phyloP scores from a whole-genome alignment of 805 yeast genomes.

The Saturnispora diversa region DNA sequence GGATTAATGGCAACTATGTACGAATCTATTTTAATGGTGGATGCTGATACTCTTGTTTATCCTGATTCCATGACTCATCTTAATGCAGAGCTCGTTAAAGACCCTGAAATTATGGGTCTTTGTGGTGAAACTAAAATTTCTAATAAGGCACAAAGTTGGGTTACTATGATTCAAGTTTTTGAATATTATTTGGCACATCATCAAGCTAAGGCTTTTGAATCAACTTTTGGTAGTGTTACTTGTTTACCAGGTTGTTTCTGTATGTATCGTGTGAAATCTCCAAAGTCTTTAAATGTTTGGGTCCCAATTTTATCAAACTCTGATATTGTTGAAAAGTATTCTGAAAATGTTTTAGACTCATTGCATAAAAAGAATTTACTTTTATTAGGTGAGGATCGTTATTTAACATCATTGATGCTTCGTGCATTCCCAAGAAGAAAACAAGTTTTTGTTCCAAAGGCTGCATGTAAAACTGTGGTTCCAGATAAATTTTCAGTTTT shows the following conservation, averaged over 20 bases:
- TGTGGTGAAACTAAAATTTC: constrained; percentile 94
- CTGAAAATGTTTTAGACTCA: constrained; percentile 77
- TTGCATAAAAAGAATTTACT: constrained; percentile 81
- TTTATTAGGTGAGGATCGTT: constrained; percentile 86
- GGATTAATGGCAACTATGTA: constrained; percentile 79
- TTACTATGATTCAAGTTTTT: constrained; percentile 86
- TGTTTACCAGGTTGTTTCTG: constrained; percentile 95
- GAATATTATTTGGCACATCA: constrained; percentile 92
- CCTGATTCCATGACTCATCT: constrained; percentile 86
- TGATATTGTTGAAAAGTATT: constrained; percentile 84
- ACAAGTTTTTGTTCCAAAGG: constrained; percentile 80
- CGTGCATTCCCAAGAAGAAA: constrained; percentile 84
- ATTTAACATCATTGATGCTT: constrained; percentile 75
- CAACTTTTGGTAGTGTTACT: constrained; percentile 91
- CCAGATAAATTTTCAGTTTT: constrained; percentile 74
- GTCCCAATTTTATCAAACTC: constrained; percentile 91
- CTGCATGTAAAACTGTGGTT: constrained; percentile 87
- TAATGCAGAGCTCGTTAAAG: constrained; percentile 82
- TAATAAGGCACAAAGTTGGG: constrained; percentile 78
- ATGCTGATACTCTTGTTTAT: constrained; percentile 84
- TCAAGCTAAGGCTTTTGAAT: constrained; percentile 88
- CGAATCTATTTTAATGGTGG: constrained; percentile 84
- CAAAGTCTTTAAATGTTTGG: constrained; percentile 79
- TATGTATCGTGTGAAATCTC: constrained; percentile 84
- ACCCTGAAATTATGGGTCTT: constrained; percentile 81